These are phyloP conservation scores for Nannizziopsis barbatae DNA, from an alignment of 2,329 filamentous ascomycete genomes.

Conservation along the genomic window DNA sequence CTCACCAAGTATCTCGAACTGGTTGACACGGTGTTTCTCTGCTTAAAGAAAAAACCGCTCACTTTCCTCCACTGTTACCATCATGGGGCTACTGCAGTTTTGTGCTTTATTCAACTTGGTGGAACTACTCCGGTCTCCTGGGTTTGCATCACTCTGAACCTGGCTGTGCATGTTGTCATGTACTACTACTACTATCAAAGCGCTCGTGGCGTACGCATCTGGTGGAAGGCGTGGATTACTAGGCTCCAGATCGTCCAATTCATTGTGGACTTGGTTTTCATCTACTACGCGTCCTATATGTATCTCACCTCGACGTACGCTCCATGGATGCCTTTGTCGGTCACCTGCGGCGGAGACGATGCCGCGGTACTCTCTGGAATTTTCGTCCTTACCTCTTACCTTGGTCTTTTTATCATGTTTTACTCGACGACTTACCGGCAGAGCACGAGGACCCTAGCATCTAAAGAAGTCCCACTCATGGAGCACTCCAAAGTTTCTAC, in stretches of 20 bases:
- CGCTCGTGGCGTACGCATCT: slow-evolving; percentile 77
- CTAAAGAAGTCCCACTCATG: too few relatives aligned
- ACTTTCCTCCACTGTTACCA: slow-evolving; percentile 97
- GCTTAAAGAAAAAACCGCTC: slow-evolving; percentile 93
- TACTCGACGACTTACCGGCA: slow-evolving; percentile 82
- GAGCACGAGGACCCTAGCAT: slow-evolving; percentile 27
- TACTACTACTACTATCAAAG: slow-evolving; percentile 99
- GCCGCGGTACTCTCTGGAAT: slow-evolving; percentile 83
- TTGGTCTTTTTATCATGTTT: slow-evolving; percentile 90
- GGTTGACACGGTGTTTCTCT: slow-evolving; percentile 81
- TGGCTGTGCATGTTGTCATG: slow-evolving; percentile 88
- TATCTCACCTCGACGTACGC: slow-evolving; percentile 87
- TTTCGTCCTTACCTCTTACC: slow-evolving; percentile 75
- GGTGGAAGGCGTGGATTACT: slow-evolving; percentile 98
- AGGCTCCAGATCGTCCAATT: slow-evolving; percentile 89
- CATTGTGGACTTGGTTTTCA: slow-evolving; percentile 83
- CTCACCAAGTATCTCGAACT: slow-evolving; percentile 89
- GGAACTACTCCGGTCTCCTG: slow-evolving; percentile 80
- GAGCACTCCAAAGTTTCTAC: too few relatives aligned
- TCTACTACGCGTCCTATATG: slow-evolving; percentile 90
- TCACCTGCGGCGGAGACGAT: slow-evolving; percentile 78
- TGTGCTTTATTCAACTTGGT: slow-evolving; percentile 88
- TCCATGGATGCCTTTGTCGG: slow-evolving; percentile 61
- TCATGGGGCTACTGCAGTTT: slow-evolving; percentile 80
- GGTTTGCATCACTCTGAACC: slow-evolving; percentile 78